phyloP scores from a whole-genome alignment of 257 asterid species.

The Petrea volubilis region DNA sequence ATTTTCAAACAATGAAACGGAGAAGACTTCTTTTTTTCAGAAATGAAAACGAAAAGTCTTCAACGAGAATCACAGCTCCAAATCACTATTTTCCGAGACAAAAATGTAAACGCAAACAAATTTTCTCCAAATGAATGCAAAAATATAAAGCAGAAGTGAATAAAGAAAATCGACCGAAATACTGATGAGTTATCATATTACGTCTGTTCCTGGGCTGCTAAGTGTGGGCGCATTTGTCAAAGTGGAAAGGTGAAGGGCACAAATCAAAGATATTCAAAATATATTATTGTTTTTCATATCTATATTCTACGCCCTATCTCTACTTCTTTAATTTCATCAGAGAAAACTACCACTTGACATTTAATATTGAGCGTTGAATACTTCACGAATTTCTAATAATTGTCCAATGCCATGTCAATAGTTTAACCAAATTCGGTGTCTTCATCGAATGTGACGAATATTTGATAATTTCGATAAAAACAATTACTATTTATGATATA shows the following conservation, averaged over 20 bases:
- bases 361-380: no score
- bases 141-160: background rate
- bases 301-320: background rate
- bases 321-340: no score
- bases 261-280: constrained; percentile 4
- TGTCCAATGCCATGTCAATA: no score
- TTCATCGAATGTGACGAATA: no score
- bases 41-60: no score
- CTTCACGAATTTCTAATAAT: no score
- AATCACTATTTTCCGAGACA: background rate
- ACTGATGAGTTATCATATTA: background rate
- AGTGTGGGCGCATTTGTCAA: constrained; percentile 8
- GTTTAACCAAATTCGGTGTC: background rate
- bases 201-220: background rate
- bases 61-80: no score
- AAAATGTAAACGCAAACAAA: background rate
- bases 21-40: no score
- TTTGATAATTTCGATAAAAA: no score
- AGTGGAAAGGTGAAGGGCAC: constrained; percentile 2
- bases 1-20: no score
- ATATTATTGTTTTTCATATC: constrained; percentile 3
- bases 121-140: background rate
- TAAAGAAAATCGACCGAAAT: background rate
- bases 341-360: no score
- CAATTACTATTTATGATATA: no score